A percentile compares a stretch with the other conserved stretches of the same genome.
These are phyloP conservation scores for Passiflora organensis DNA, from an alignment of 345 rosid genomes.

Conservation along the genomic window DNA sequence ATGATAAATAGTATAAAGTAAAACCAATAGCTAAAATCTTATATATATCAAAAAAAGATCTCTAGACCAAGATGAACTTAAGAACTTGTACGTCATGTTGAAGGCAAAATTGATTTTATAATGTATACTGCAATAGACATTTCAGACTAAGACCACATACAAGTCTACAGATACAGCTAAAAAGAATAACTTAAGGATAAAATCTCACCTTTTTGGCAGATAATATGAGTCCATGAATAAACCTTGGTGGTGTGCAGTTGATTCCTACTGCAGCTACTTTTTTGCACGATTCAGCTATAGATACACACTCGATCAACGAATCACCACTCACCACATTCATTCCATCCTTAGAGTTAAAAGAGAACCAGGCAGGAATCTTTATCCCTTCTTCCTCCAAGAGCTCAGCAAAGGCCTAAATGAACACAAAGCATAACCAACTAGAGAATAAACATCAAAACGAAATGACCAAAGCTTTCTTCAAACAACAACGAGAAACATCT, in stretches of 20 bases:
- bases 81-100: too few relatives aligned
- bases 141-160: too few relatives aligned
- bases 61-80: too few relatives aligned
- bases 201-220: slow-evolving; percentile 45
- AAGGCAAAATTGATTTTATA: too few relatives aligned
- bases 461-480: too few relatives aligned
- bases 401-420: slow-evolving; percentile 62
- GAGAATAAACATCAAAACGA: background rate
- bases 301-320: slow-evolving; percentile 53
- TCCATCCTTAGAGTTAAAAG: slow-evolving; percentile 78
- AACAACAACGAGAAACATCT: too few relatives aligned
- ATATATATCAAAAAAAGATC: background rate
- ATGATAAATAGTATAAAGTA: background rate
- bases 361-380: slow-evolving; percentile 67
- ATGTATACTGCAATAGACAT: too few relatives aligned
- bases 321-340: slow-evolving; percentile 71
- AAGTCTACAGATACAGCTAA: background rate
- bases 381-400: slow-evolving; percentile 58
- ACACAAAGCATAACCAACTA: background rate
- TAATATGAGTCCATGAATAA: slow-evolving; percentile 50
- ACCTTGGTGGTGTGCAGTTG: slow-evolving; percentile 84
- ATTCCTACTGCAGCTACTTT: slow-evolving; percentile 71
- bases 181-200: slow-evolving; percentile 7
- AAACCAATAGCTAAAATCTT: background rate
- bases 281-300: slow-evolving; percentile 58